Evolutionary conservation across 1,284 basidiomycete species (phyloP).

Genomic region (Sporisorium scitamineum): DNA sequence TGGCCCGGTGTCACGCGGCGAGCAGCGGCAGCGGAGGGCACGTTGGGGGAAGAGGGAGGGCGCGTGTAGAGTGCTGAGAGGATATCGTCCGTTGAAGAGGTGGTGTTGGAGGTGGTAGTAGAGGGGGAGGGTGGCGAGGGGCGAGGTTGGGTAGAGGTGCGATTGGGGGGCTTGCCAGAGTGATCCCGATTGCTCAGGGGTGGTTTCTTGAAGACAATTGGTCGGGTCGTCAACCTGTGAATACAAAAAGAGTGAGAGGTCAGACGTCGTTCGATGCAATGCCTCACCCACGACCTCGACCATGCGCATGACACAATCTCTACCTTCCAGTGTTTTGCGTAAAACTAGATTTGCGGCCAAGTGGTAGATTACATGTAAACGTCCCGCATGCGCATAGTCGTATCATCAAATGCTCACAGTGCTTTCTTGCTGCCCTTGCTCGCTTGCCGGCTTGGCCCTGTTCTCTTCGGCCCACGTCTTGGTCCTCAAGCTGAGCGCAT

Average conservation of each 20-base stretch:
- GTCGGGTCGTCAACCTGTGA: constrained; percentile 24
- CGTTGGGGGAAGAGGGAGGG: constrained; percentile 13
- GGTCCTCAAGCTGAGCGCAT: constrained; percentile 62
- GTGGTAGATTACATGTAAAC: neutral
- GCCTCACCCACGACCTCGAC: neutral
- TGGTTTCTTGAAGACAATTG: constrained; percentile 4
- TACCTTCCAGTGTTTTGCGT: neutral
- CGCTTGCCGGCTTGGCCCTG: constrained; percentile 5
- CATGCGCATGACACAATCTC: constrained; percentile 3
- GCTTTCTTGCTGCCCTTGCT: constrained; percentile 2
- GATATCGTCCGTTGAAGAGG: constrained; percentile 13
- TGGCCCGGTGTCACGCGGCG: constrained; percentile 1
- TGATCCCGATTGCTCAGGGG: neutral
- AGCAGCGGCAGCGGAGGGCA: neutral
- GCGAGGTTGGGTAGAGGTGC: constrained; percentile 27
- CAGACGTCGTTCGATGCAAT: neutral
- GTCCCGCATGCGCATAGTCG: neutral
- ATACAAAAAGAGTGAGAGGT: neutral
- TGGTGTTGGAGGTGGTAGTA: neutral
- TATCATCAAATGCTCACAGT: constrained; percentile 33
- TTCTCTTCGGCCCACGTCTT: constrained; percentile 64
- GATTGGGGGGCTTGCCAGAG: constrained; percentile 42
- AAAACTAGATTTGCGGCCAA: neutral
- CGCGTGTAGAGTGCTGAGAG: constrained; percentile 31
- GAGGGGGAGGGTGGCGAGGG: constrained; percentile 3